Percentiles rank a stretch among this genome's conserved stretches.
Conservation (phyloP, 1,284 basidiomycete species). For the Cryptococcus neoformans region DNA sequence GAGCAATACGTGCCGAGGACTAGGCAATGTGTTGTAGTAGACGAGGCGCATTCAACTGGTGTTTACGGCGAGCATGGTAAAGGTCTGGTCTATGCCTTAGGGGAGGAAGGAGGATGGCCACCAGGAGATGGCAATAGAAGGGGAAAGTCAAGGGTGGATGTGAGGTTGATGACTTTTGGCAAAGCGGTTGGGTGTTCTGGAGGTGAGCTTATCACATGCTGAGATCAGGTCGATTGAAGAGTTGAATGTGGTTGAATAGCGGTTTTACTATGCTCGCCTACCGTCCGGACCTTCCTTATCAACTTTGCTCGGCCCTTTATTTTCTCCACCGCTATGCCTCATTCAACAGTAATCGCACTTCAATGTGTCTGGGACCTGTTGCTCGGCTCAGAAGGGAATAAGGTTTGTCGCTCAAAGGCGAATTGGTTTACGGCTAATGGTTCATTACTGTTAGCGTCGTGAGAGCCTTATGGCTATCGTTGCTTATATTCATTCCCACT, state of each 20-base stretch:
- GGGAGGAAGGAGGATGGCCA: constrained; percentile 43
- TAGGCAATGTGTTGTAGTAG: constrained; percentile 58
- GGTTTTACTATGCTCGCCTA: constrained; percentile 67
- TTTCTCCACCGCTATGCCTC: constrained; percentile 78
- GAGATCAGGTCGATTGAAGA: neutral
- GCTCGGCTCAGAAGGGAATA: constrained; percentile 61
- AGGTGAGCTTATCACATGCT: constrained; percentile 55
- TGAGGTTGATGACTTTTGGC: constrained; percentile 61
- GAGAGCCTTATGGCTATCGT: constrained; percentile 17
- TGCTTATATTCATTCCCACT: constrained; percentile 19
- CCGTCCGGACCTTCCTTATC: constrained; percentile 77
- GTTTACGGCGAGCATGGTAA: constrained; percentile 61
- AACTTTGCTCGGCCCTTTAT: constrained; percentile 92
- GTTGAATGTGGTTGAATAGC: constrained; percentile 54
- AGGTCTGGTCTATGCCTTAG: constrained; percentile 53
- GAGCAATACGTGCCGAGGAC: constrained; percentile 45
- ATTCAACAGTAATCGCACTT: constrained; percentile 69
- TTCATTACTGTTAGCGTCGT: constrained; percentile 31
- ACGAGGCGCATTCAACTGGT: constrained; percentile 86
- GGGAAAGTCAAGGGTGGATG: constrained; percentile 46
- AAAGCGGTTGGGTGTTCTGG: constrained; percentile 71
- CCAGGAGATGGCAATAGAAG: constrained; percentile 54
- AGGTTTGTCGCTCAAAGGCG: constrained; percentile 49
- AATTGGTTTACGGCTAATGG: constrained; percentile 14
- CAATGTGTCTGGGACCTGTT: constrained; percentile 76